Evolutionary conservation across 176 grass and related monocot genomes (phyloP).

Genomic region (Triticum urartu): DNA sequence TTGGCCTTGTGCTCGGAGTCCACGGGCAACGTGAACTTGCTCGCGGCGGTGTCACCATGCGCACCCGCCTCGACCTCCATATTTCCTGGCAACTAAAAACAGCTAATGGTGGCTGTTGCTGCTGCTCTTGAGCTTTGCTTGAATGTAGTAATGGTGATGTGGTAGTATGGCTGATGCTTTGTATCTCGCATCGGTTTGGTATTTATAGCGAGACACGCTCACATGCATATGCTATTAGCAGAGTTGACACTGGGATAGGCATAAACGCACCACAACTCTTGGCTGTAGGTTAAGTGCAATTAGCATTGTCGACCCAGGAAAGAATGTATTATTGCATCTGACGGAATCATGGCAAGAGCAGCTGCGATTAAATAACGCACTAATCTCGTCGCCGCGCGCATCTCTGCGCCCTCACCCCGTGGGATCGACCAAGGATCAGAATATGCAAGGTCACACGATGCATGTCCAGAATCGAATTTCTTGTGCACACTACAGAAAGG

Average conservation of each 20-base stretch:
- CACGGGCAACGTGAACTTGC: constrained; percentile 62
- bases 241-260: background rate
- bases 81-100: background rate
- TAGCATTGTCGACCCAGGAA: background rate
- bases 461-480: background rate
- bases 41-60: background rate
- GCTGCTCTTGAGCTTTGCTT: background rate
- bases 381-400: background rate
- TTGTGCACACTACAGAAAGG: background rate
- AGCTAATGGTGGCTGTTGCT: no score
- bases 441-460: background rate
- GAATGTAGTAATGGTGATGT: background rate
- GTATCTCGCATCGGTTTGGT: background rate
- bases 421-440: background rate
- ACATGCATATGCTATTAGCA: background rate
- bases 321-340: background rate
- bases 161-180: background rate
- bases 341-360: background rate
- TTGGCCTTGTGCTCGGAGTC: constrained; percentile 94
- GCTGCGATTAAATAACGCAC: background rate
- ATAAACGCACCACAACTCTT: background rate
- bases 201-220: background rate
- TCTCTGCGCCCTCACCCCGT: background rate
- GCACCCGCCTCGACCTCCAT: no score
- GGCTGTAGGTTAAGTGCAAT: background rate